Percentiles rank a stretch among this genome's conserved stretches.
Conservation (phyloP, 169 alveolate genomes). For the Eimeria acervulina region DNA sequence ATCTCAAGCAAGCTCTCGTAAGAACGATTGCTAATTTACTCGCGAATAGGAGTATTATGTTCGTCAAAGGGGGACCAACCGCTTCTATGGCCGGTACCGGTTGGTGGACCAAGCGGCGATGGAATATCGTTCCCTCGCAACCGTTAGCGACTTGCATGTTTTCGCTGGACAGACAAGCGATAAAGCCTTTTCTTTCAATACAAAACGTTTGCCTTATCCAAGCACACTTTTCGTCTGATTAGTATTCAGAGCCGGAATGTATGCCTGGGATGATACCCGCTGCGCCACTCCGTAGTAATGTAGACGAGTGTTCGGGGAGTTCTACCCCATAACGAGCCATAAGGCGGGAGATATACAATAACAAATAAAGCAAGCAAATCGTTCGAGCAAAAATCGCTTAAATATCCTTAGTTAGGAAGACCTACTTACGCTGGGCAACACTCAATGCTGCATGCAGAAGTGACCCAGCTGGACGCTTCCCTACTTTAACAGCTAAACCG, state of each 20-base stretch:
- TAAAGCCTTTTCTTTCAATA: neutral
- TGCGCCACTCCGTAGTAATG: neutral
- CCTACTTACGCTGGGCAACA: neutral
- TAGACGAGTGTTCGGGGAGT: neutral
- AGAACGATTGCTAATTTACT: neutral
- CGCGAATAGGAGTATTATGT: neutral
- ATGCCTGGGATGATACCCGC: neutral
- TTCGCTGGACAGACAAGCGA: neutral
- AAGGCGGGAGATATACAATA: neutral
- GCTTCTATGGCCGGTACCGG: slow-evolving; percentile 85
- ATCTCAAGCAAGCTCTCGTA: slow-evolving; percentile 83
- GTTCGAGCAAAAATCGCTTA: neutral
- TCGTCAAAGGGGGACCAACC: slow-evolving; percentile 84
- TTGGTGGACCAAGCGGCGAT: slow-evolving; percentile 86
- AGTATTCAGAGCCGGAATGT: neutral
- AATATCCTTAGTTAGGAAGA: neutral
- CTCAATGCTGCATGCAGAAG: slow-evolving; percentile 32
- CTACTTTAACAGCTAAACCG: neutral
- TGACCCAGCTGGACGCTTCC: slow-evolving; percentile 37
- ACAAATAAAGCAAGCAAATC: neutral
- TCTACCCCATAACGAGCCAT: neutral
- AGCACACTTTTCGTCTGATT: neutral
- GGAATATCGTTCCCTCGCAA: slow-evolving; percentile 85
- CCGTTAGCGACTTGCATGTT: slow-evolving; percentile 20
- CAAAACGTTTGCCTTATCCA: neutral